phyloP scores from a whole-genome alignment of 768 basidiomycete species.

The Calocera cornea region DNA sequence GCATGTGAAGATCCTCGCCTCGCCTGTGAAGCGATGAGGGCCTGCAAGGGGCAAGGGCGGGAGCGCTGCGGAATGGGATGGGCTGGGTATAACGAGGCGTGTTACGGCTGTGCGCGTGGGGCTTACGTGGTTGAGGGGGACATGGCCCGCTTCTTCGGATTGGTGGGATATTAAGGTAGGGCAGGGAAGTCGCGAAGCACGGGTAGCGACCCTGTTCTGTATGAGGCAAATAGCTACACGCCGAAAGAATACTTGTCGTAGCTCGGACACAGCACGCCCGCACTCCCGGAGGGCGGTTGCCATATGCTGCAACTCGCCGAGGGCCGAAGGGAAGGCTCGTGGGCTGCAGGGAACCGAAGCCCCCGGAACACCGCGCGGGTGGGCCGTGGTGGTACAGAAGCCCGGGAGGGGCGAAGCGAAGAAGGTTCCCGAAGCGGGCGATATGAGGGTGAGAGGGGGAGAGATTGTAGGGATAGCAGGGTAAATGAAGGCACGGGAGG shows the following conservation, averaged over 20 bases:
- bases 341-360: too few species aligned
- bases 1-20: slow-evolving; percentile 5
- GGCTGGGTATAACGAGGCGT: too few species aligned
- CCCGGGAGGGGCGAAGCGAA: too few species aligned
- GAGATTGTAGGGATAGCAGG: too few species aligned
- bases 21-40: not conserved
- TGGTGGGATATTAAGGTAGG: not conserved
- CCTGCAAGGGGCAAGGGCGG: not conserved
- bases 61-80: not conserved
- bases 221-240: not conserved
- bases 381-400: too few species aligned
- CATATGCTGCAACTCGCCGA: not conserved
- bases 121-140: not conserved
- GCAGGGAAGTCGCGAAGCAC: not conserved
- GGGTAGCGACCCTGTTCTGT: not conserved
- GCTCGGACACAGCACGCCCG: not conserved
- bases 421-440: too few species aligned
- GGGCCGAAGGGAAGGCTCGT: too few species aligned
- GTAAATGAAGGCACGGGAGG: too few species aligned
- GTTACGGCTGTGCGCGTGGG: too few species aligned
- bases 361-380: too few species aligned
- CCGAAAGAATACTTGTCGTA: not conserved
- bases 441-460: too few species aligned
- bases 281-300: not conserved
- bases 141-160: not conserved